Percentiles rank a stretch among this genome's conserved stretches.
phyloP scores from a whole-genome alignment of 2,329 filamentous ascomycete genomes.

The Aspergillus felis region DNA sequence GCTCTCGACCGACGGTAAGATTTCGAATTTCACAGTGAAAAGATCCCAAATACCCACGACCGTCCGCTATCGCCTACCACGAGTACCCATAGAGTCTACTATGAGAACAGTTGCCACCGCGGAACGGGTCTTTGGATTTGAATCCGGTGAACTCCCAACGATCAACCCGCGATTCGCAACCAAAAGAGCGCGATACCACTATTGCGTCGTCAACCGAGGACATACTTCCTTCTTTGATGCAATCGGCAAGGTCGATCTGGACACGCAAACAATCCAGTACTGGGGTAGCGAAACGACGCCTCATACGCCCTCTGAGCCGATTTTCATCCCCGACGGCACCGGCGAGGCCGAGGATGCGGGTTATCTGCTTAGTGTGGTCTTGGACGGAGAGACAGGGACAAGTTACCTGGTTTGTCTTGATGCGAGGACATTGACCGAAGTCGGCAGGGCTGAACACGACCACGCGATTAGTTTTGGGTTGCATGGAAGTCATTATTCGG shows the following conservation, averaged over 20 bases:
- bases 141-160: slow-evolving; percentile 41
- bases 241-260: slow-evolving; percentile 47
- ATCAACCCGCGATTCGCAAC: slow-evolving; percentile 44
- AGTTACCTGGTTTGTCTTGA: slow-evolving; percentile 50
- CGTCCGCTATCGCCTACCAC: slow-evolving; percentile 30
- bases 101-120: slow-evolving; percentile 10
- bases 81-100: slow-evolving; percentile 17
- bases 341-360: slow-evolving; percentile 46
- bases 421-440: slow-evolving; percentile 45
- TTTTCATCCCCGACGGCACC: slow-evolving; percentile 39
- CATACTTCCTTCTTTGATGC: slow-evolving; percentile 48
- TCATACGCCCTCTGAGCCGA: slow-evolving; percentile 50
- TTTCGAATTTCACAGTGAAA: slow-evolving; percentile 30
- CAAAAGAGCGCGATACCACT: slow-evolving; percentile 46
- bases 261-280: slow-evolving; percentile 32
- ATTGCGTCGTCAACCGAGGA: slow-evolving; percentile 43
- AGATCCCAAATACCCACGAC: slow-evolving; percentile 11
- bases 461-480: slow-evolving; percentile 48
- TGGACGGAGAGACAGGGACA: slow-evolving; percentile 46
- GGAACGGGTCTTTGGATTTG: neutral
- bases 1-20: slow-evolving; percentile 48
- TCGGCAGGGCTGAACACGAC: slow-evolving; percentile 46
- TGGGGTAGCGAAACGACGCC: slow-evolving; percentile 42
- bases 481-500: slow-evolving; percentile 40
- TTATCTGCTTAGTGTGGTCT: slow-evolving; percentile 47